A percentile compares a stretch with the other conserved stretches of the same genome.
Conservation (phyloP, 768 basidiomycete genomes). For the Chalciporus chontae region DNA sequence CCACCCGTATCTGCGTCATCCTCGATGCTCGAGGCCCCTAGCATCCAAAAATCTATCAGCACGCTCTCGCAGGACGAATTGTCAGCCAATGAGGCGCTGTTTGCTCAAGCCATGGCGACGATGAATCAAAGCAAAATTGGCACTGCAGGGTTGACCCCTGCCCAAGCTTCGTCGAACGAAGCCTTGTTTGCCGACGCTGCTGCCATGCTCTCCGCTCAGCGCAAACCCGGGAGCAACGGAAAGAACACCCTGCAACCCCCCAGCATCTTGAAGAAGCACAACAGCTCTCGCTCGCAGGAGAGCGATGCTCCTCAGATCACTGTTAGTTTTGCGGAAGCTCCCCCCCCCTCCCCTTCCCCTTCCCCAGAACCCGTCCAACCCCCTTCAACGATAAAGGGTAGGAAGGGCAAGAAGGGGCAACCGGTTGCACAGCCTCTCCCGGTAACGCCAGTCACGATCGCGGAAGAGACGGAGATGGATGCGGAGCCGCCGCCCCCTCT, state of each 20-base stretch:
- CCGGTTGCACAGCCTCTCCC: slow-evolving; percentile 9
- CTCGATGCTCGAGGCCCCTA: slow-evolving; percentile 21
- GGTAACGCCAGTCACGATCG: slow-evolving; percentile 13
- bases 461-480: slow-evolving; percentile 15
- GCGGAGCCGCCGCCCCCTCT: slow-evolving; percentile 23
- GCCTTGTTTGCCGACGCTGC: slow-evolving; percentile 22
- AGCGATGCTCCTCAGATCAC: slow-evolving; percentile 27
- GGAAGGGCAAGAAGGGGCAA: slow-evolving; percentile 26
- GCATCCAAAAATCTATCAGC: slow-evolving; percentile 25
- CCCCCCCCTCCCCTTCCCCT: neutral
- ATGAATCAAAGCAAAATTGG: slow-evolving; percentile 15
- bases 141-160: slow-evolving; percentile 8
- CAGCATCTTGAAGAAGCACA: slow-evolving; percentile 25
- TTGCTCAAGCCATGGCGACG: slow-evolving; percentile 23
- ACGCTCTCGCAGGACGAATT: slow-evolving; percentile 24
- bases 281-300: slow-evolving; percentile 25
- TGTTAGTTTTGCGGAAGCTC: slow-evolving; percentile 20
- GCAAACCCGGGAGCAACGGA: slow-evolving; percentile 1
- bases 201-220: slow-evolving; percentile 10
- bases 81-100: slow-evolving; percentile 23
- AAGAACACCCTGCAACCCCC: slow-evolving; percentile 17
- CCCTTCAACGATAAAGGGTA: slow-evolving; percentile 16
- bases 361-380: slow-evolving; percentile 10
- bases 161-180: slow-evolving; percentile 25
- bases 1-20: slow-evolving; percentile 6